Base-by-base conservation (phyloP, 352 stramenopile species). In the Globisporangium acanthophoron region DNA sequence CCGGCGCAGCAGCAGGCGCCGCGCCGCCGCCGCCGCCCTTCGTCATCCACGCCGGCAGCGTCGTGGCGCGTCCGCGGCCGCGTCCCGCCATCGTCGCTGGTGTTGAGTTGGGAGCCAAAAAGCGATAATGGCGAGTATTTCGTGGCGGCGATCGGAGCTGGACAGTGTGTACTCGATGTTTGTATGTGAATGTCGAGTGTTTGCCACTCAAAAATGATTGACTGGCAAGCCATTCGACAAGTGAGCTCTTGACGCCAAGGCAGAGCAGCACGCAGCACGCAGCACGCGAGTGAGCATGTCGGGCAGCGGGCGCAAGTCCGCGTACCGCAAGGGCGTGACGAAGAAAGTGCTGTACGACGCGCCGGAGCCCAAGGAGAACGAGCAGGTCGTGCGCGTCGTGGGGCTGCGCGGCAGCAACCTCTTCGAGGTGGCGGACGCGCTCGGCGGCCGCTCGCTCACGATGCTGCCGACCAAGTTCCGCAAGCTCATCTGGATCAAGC, bases 401-500 rank as follows among this genome's bases (percentile, higher is more conserved):
- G 81, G 84, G 16, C 84, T 97, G 58, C 76, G 96, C 56, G 96
- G 96, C 45, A 92, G 83, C 56, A 99, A 99, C 72, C 85, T 98
- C 62, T 98, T 99, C 66, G 93, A 99, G 76, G 90, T 98, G 57
- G 52, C 31, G 12, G 74, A 91, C 46, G 69, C 71, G 1, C 62
- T 79, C 39, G 87, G 82, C 50, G 56, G 63, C 24, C 80, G 71
- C 52, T 67, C 77, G 9, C 71, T 99, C 55, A 97, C 96, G 29
- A 97, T 99, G 71, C 78, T 99, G 61, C 96, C 96, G 18, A 98
- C 96, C 43, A 98, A 98, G 66, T 99, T 98, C 74, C 89, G 94
- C 61, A 99, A 99, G 78, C 82, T 99, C 31, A 98, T 99, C 51
- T 99, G 96, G 96, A 92, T 99, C 51, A 99, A 99, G 76, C 83